phyloP scores from a whole-genome alignment of 176 grass and related monocot species.

The Thinopyrum elongatum region DNA sequence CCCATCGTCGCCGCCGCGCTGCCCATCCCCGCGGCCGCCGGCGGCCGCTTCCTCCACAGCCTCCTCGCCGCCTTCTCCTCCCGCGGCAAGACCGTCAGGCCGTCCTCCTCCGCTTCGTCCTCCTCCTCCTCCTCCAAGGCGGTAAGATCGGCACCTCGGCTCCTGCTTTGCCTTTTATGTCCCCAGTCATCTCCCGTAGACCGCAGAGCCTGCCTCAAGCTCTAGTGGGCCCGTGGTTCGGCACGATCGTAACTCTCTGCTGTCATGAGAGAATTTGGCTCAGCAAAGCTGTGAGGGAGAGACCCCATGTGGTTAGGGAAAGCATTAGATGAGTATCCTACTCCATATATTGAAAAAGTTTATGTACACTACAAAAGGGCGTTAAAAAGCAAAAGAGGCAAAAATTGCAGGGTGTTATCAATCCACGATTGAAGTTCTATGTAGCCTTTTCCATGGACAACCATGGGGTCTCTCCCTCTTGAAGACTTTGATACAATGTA shows the following conservation, averaged over 20 bases:
- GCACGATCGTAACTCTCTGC: neutral
- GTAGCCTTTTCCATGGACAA: neutral
- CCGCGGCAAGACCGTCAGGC: conserved; percentile 48
- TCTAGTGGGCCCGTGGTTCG: too few species aligned
- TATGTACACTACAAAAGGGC: neutral
- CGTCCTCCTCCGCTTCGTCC: conserved; percentile 24
- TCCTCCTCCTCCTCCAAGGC: conserved; percentile 28
- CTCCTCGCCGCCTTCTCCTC: conserved; percentile 38
- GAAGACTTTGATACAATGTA: neutral
- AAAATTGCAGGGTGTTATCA: neutral
- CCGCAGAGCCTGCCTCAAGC: too few species aligned
- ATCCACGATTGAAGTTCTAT: neutral
- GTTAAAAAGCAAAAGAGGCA: neutral
- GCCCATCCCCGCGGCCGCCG: conserved; percentile 37
- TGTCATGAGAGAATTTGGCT: neutral
- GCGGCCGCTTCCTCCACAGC: conserved; percentile 30
- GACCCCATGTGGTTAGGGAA: too few species aligned
- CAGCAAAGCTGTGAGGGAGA: too few species aligned
- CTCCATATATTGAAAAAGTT: neutral
- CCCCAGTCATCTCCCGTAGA: neutral
- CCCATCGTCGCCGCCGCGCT: conserved; percentile 51
- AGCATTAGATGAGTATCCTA: neutral
- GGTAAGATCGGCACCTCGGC: conserved; percentile 25
- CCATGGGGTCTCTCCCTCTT: neutral
- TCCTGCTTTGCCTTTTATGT: neutral